A percentile compares a stretch with the other conserved stretches of the same genome.
Evolutionary conservation across 164 flowering plant genomes (phyloP).

Genomic region (Protea cynaroides): DNA sequence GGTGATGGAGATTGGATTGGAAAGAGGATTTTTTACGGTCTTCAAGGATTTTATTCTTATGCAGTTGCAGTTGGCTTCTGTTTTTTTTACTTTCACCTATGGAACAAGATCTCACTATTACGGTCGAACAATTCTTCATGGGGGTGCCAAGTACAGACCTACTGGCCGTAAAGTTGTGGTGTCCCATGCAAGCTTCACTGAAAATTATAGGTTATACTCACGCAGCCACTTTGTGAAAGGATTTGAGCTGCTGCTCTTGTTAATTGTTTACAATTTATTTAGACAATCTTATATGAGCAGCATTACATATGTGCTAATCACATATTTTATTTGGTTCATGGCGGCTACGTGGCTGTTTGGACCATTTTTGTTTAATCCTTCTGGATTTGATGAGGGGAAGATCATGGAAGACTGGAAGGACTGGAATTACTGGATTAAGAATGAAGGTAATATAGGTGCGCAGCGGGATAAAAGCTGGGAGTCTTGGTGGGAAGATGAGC

Average conservation of each 20-base stretch:
- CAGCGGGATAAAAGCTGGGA: constrained; percentile 93
- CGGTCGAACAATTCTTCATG: constrained; percentile 90
- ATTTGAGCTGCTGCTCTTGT: constrained; percentile 73
- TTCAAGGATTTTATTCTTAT: constrained; percentile 79
- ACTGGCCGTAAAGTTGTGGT: constrained; percentile 92
- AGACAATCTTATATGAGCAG: constrained; percentile 56
- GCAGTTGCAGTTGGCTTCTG: constrained; percentile 91
- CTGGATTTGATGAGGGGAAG: constrained; percentile 82
- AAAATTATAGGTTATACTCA: constrained; percentile 85
- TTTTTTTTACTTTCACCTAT: constrained; percentile 89
- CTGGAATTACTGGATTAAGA: constrained; percentile 92
- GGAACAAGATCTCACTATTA: constrained; percentile 86
- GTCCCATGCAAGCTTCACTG: constrained; percentile 81
- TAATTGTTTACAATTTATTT: constrained; percentile 66
- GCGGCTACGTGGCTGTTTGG: constrained; percentile 85
- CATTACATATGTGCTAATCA: constrained; percentile 63
- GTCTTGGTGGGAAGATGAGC: constrained; percentile 97
- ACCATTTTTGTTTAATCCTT: constrained; percentile 92
- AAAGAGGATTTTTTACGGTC: constrained; percentile 82
- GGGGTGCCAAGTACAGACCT: constrained; percentile 92
- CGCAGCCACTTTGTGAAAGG: constrained; percentile 97
- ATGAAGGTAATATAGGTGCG: constrained; percentile 87
- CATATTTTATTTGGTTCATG: constrained; percentile 93
- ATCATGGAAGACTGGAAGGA: constrained; percentile 91
- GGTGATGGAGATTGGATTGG: constrained; percentile 92